Base-by-base conservation (phyloP, 2,329 filamentous ascomycete genomes). In the Verruconis gallopava region DNA sequence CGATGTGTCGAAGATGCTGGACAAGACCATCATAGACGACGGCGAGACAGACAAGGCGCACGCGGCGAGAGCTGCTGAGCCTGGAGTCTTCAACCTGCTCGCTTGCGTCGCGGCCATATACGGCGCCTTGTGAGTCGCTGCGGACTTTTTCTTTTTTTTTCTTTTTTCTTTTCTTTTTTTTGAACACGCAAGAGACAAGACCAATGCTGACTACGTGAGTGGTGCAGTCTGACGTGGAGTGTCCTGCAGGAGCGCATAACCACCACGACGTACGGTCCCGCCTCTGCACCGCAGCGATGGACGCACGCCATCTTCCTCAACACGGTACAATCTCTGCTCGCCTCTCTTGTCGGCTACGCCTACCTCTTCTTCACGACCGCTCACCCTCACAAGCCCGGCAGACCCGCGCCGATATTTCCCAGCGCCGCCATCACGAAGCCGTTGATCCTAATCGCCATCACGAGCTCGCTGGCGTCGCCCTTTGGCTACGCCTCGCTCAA, bases 161-260 rank as follows among this genome's bases (percentile, higher is more conserved):
- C n/a, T n/a, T n/a, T n/a, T n/a, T n/a, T 38, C 20, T 20, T 30
- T 19, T 15, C 14, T 25, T 6, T 15, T 33, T 6, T 28, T 4
- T 43, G 38, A 28, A 5, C 18, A 25, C 35, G 21, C 28, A 34
- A 17, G 20, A 18, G 37, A 21, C n/a, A 34, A 21, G 9, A 18
- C 5, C 6, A 20, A 20, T 11, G 15, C 35, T 47, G 35, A 41
- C 21, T 21, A n/a, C n/a, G n/a, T n/a, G n/a, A 1, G 17, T 34
- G 6, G 6, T 21, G 22, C 46, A 69, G 89, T 66, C 68, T 98
- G 41, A 93, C 88, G 22, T 98, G 91, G 91, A 91, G 84, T 18
- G 79, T 93, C 50, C 81, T 98, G 47, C 91, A 98, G 70, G 91
- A 98, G 64, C 86, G 91, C 54, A 85, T 98, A 55, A 96, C 91